Base-by-base conservation (phyloP, 2,329 filamentous ascomycete genomes). In the Arthrobotrys iridis region DNA sequence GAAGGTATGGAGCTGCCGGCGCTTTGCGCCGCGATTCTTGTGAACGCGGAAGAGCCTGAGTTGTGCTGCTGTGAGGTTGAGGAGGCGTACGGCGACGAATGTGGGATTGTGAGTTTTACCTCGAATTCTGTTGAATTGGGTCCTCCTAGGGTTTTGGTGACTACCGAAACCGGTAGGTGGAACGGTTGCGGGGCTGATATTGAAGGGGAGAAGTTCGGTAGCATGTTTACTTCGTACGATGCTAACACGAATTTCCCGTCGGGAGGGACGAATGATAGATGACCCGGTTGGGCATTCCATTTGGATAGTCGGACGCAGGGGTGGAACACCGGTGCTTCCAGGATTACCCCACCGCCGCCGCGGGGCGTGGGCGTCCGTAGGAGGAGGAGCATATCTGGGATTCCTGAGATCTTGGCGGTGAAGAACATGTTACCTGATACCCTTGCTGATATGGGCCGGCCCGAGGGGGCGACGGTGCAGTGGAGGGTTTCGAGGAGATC, bases 201-300 rank as follows among this genome's bases (percentile, higher is more conserved):
- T 10, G 85, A 84, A 63, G 83, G 86, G 1, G 87, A 82, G 57
- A 74, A 63, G 57, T 90, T 87, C 0, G 93, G 93, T 10, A 98
- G 85, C 20, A 99, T 83, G 81, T 99, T 92, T 18, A 96, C 93
- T 82, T 97, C 94, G 81, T 99, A 99, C 20, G 93, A 93, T 30
- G 93, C 93, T 15, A 99, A 86, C 41, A 97, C 91, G 81, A 98
- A 99, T 45, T 93, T 88, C 30, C 95, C 95, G 81, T 99, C 95
- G 0, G 95, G 95, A 1, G 95, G 95, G 10, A 99, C 88, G 80
- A 99, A 99, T 80, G 92, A 96, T n/a, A 99, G 85, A 77, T 97
- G 91, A 2, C 95, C 95, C 0, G 93, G 93, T 65, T 88, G 88
- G 79, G 96, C 92, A 79, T 90, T 90, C 95, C 95, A 99, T 77